phyloP scores from a whole-genome alignment of 139 green algal species.

The Chlamydomonas sphaeroides region DNA sequence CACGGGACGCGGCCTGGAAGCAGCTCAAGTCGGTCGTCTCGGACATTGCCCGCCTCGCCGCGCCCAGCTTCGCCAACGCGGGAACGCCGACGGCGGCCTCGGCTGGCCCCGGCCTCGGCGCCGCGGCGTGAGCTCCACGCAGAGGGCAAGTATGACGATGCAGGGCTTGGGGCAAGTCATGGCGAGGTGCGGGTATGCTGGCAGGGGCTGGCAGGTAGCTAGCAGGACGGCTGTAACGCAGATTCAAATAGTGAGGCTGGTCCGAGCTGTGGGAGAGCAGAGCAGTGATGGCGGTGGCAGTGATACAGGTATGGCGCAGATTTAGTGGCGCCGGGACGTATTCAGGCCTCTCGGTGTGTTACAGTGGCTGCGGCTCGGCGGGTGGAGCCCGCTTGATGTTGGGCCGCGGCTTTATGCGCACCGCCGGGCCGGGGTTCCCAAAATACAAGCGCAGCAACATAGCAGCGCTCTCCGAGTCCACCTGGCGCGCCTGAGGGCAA shows the following conservation, averaged over 20 bases:
- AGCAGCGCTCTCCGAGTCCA: conserved; percentile 28
- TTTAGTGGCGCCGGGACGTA: too few species aligned
- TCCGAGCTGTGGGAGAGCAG: too few species aligned
- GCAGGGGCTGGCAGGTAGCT: too few species aligned
- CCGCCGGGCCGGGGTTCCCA: conserved; percentile 5
- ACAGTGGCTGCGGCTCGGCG: too few species aligned
- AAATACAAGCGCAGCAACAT: conserved; percentile 42
- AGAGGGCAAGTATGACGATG: background rate
- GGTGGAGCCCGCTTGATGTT: background rate
- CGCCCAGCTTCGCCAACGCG: background rate
- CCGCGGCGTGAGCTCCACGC: background rate
- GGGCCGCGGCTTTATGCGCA: conserved; percentile 3
- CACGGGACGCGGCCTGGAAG: conserved; percentile 41
- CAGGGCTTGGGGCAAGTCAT: background rate
- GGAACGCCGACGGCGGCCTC: background rate
- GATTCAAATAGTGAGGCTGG: too few species aligned
- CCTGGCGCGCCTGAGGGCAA: background rate
- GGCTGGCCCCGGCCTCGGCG: background rate
- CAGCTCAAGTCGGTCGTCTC: conserved; percentile 42
- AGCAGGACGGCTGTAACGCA: too few species aligned
- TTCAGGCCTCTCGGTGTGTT: too few species aligned
- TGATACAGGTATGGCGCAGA: too few species aligned
- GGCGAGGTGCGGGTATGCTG: too few species aligned
- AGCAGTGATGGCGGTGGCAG: too few species aligned
- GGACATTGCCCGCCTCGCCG: conserved; percentile 33